Percentiles rank a stretch among this genome's conserved stretches.
These are phyloP conservation scores for Macrophomina pseudophaseolina DNA, from an alignment of 2,329 filamentous ascomycete genomes.

Conservation along the genomic window DNA sequence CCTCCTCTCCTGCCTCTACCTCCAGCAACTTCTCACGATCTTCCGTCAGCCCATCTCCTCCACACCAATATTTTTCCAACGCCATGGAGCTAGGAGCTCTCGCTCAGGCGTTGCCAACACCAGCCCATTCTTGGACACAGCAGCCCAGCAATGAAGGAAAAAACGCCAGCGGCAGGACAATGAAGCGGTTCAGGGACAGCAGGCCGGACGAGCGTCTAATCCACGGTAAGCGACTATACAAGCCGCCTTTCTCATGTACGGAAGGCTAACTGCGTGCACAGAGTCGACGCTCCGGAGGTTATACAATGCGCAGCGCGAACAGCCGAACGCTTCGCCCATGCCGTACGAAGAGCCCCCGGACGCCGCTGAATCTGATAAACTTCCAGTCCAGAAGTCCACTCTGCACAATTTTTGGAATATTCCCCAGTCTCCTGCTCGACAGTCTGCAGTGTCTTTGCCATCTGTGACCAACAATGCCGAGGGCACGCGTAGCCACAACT, in stretches of 20 bases:
- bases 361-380: neutral
- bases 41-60: conserved; percentile 29
- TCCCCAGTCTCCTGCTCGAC: conserved; percentile 38
- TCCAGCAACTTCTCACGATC: conserved; percentile 39
- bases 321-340: conserved; percentile 38
- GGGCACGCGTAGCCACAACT: conserved; percentile 50
- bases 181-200: conserved; percentile 64
- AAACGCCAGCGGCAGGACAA: conserved; percentile 56
- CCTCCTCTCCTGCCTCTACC: conserved; percentile 51
- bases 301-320: conserved; percentile 49
- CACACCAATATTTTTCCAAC: conserved; percentile 5
- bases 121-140: conserved; percentile 29
- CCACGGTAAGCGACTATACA: conserved; percentile 52
- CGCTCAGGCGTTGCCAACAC: conserved; percentile 8
- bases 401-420: conserved; percentile 56
- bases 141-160: conserved; percentile 22
- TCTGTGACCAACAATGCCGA: conserved; percentile 15
- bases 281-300: conserved; percentile 53
- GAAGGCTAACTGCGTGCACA: conserved; percentile 35
- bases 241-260: neutral
- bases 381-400: conserved; percentile 37
- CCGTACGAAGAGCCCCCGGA: conserved; percentile 30
- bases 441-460: conserved; percentile 26
- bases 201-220: conserved; percentile 62
- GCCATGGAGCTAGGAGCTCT: conserved; percentile 37